phyloP scores from a whole-genome alignment of 2,329 filamentous ascomycete genomes.

The Zopfia rhizophila region DNA sequence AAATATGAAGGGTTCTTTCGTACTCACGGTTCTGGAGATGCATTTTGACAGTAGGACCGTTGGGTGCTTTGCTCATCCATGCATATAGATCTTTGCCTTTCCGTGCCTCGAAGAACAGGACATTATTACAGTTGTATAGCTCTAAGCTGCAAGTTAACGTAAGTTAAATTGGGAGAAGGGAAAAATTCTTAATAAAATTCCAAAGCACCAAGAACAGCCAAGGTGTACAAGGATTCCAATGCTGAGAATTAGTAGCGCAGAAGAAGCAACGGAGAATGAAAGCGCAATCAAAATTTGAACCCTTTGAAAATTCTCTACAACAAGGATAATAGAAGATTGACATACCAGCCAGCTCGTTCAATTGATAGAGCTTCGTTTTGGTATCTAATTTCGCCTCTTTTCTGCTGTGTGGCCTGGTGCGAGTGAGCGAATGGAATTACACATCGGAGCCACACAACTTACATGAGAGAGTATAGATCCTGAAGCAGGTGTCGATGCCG shows the following conservation, averaged over 20 bases:
- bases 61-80: conserved; percentile 92
- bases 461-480: conserved; percentile 84
- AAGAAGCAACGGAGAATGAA: too few relatives aligned
- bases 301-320: too few relatives aligned
- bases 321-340: too few relatives aligned
- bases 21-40: conserved; percentile 78
- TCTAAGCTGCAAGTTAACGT: conserved; percentile 52
- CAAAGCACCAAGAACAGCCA: too few relatives aligned
- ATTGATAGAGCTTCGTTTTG: conserved; percentile 78
- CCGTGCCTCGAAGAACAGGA: conserved; percentile 93
- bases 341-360: conserved; percentile 53
- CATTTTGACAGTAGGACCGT: conserved; percentile 78
- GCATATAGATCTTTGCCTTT: conserved; percentile 95
- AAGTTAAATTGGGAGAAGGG: conserved; percentile 79
- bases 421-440: conserved; percentile 16
- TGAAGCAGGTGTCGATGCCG: conserved; percentile 94
- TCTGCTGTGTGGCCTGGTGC: conserved; percentile 75
- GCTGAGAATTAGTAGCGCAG: too few relatives aligned
- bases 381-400: conserved; percentile 98
- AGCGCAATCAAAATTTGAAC: too few relatives aligned
- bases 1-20: conserved; percentile 16
- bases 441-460: conserved; percentile 5
- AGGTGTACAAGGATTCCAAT: too few relatives aligned
- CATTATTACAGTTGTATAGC: conserved; percentile 93
- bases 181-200: conserved; percentile 75